Conservation (phyloP, 2,329 filamentous ascomycete species). For the Juglanconis sp. region DNA sequence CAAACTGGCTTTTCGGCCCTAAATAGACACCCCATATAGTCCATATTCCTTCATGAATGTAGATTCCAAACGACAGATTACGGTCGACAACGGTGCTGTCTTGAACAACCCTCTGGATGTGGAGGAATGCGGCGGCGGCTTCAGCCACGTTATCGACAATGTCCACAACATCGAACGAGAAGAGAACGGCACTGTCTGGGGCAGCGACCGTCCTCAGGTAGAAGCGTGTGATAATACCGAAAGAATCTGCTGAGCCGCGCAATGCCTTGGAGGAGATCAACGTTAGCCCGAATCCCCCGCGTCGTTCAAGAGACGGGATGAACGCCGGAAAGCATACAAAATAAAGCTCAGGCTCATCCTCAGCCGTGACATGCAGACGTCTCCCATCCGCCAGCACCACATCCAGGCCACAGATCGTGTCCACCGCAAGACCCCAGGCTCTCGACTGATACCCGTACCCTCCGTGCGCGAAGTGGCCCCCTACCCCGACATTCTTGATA, state of each 20-base stretch:
- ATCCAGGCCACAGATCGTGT: slow-evolving; percentile 1
- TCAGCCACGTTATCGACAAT: slow-evolving; percentile 2
- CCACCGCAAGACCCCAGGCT: slow-evolving; percentile 11
- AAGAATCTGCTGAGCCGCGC: slow-evolving; percentile 8
- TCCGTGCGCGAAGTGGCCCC: slow-evolving; percentile 6
- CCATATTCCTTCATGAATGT: slow-evolving; percentile 4
- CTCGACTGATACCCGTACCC: slow-evolving; percentile 11
- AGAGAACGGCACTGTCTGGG: not conserved
- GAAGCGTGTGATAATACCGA: slow-evolving; percentile 6
- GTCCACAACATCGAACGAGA: slow-evolving; percentile 4
- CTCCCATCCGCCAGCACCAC: slow-evolving; percentile 4
- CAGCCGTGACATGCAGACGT: not conserved
- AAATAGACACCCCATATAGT: slow-evolving; percentile 7
- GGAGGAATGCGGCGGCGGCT: not conserved
- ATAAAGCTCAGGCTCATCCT: not conserved
- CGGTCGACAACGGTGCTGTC: slow-evolving; percentile 3
- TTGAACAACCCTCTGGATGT: slow-evolving; percentile 1
- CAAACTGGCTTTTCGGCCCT: not conserved
- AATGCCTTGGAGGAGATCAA: not conserved
- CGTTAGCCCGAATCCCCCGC: not conserved
- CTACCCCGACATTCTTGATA: slow-evolving; percentile 6
- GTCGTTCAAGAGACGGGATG: too few relatives aligned
- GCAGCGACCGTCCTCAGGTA: slow-evolving; percentile 1
- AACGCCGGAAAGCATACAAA: not conserved
- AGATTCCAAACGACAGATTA: slow-evolving; percentile 5